Conservation (phyloP, 1,139 yeast species). For the Nematodospora anomalae region DNA sequence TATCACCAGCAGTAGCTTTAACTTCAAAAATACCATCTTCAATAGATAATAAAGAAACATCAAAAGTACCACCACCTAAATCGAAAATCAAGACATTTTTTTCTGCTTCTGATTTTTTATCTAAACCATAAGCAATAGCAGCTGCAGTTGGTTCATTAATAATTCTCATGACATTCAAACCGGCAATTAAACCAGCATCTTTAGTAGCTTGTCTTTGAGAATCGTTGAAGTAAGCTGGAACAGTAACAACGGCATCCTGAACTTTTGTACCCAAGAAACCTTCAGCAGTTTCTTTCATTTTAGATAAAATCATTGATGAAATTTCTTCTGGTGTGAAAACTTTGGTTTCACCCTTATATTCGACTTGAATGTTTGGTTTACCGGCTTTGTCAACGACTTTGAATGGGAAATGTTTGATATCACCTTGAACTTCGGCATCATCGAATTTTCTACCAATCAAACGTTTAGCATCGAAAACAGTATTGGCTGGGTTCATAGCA, state of each 20-base stretch:
- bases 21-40: slow-evolving; percentile 98
- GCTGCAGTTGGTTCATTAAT: slow-evolving; percentile 55
- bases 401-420: slow-evolving; percentile 47
- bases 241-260: slow-evolving; percentile 50
- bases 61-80: slow-evolving; percentile 55
- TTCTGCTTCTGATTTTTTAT: slow-evolving; percentile 66
- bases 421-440: slow-evolving; percentile 45
- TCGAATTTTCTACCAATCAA: slow-evolving; percentile 54
- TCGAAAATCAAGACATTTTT: slow-evolving; percentile 59
- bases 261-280: slow-evolving; percentile 42
- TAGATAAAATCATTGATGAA: slow-evolving; percentile 90
- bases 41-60: slow-evolving; percentile 73
- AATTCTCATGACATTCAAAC: slow-evolving; percentile 50
- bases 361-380: slow-evolving; percentile 88
- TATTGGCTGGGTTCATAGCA: slow-evolving; percentile 94
- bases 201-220: slow-evolving; percentile 54
- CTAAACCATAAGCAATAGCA: slow-evolving; percentile 51
- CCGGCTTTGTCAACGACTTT: slow-evolving; percentile 64
- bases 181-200: slow-evolving; percentile 52
- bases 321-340: slow-evolving; percentile 96
- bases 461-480: slow-evolving; percentile 98
- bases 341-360: slow-evolving; percentile 92
- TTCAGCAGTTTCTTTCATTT: slow-evolving; percentile 53
- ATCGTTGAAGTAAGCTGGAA: slow-evolving; percentile 52
- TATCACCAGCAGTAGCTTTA: slow-evolving; percentile 98